These are phyloP conservation scores for Aspergillus quadrilineatus DNA, from an alignment of 2,329 filamentous ascomycete genomes.

Conservation along the genomic window DNA sequence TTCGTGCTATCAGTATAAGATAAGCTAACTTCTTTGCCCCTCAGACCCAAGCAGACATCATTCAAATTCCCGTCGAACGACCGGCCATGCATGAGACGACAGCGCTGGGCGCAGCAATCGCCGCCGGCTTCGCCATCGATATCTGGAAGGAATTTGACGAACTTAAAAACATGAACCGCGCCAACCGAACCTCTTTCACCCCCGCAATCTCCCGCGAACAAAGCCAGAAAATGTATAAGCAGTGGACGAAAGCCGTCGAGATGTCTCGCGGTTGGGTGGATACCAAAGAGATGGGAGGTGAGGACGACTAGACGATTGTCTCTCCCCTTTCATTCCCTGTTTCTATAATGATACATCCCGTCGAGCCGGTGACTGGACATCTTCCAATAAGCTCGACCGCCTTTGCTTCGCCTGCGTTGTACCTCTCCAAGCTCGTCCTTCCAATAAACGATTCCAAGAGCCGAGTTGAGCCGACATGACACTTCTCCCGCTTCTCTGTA, in stretches of 20 bases:
- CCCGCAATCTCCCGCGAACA: slow-evolving; percentile 62
- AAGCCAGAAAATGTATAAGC: slow-evolving; percentile 63
- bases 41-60: slow-evolving; percentile 80
- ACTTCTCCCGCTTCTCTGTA: slow-evolving; percentile 7
- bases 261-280: slow-evolving; percentile 72
- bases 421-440: not conserved
- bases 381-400: no score
- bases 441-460: not conserved
- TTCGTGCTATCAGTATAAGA: not conserved
- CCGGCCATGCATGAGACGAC: slow-evolving; percentile 90
- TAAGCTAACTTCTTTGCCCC: not conserved
- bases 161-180: slow-evolving; percentile 69
- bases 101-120: slow-evolving; percentile 82
- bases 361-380: not conserved
- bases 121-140: slow-evolving; percentile 78
- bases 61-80: slow-evolving; percentile 77
- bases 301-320: slow-evolving; percentile 14
- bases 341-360: no score
- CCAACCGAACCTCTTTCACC: slow-evolving; percentile 67
- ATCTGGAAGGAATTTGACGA: slow-evolving; percentile 76
- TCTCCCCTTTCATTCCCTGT: not conserved
- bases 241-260: slow-evolving; percentile 74
- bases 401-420: not conserved
- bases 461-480: not conserved
- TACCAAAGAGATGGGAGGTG: slow-evolving; percentile 24